Conservation (phyloP, 371 early-diverging fungal species). For the Apophysomyces ossiformis region DNA sequence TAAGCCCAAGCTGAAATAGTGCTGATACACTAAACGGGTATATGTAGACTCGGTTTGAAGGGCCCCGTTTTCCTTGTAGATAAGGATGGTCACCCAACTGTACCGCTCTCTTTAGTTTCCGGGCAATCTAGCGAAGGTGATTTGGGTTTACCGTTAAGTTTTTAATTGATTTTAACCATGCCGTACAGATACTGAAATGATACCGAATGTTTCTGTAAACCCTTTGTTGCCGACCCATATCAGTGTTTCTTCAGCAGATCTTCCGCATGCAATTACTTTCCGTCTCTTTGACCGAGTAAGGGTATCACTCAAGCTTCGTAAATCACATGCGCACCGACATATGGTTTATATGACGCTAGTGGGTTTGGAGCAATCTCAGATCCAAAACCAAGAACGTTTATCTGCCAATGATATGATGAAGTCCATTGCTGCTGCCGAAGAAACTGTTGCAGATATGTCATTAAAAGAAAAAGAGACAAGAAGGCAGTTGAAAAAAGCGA, state of each 20-base stretch:
- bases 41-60: constrained; percentile 61
- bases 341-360: constrained; percentile 64
- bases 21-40: not conserved
- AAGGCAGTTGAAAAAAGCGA: constrained; percentile 17
- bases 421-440: constrained; percentile 14
- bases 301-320: constrained; percentile 59
- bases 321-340: constrained; percentile 66
- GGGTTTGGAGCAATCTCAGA: constrained; percentile 44
- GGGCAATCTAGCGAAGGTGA: constrained; percentile 45
- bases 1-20: constrained; percentile 15
- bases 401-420: constrained; percentile 20
- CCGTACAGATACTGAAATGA: constrained; percentile 28
- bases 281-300: constrained; percentile 63
- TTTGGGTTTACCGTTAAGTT: not conserved
- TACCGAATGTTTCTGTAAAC: constrained; percentile 33
- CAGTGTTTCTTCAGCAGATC: constrained; percentile 24
- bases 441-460: constrained; percentile 6
- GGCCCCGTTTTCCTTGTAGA: constrained; percentile 72
- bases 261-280: constrained; percentile 49
- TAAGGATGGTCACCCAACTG: constrained; percentile 52
- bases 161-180: not conserved
- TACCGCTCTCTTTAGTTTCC: constrained; percentile 66
- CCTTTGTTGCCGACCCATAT: constrained; percentile 20
- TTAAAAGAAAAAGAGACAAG: constrained; percentile 21
- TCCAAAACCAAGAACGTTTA: constrained; percentile 3